Evolutionary conservation across 1,284 basidiomycete genomes (phyloP).

Genomic region (Neolentinus lepideus): DNA sequence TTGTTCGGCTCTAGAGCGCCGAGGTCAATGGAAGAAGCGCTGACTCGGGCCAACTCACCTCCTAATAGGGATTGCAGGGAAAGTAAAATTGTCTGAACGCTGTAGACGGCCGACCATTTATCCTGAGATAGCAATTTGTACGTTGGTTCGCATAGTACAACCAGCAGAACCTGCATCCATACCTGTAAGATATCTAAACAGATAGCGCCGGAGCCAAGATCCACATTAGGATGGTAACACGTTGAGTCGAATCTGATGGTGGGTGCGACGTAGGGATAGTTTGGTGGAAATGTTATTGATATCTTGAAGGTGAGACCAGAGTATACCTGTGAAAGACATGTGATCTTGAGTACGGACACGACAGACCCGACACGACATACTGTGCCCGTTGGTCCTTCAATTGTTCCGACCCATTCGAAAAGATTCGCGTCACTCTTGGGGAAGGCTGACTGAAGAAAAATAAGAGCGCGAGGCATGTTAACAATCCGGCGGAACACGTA

Average conservation of each 20-base stretch:
- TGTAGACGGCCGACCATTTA: conserved; percentile 88
- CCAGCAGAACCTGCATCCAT: conserved; percentile 8
- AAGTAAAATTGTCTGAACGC: conserved; percentile 82
- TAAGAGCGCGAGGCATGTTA: neutral
- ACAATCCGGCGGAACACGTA: conserved; percentile 26
- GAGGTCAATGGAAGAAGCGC: conserved; percentile 2
- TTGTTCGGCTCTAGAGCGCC: conserved; percentile 78
- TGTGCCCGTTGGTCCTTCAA: conserved; percentile 72
- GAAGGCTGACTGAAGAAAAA: conserved; percentile 61
- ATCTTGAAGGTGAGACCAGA: conserved; percentile 73
- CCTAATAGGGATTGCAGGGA: conserved; percentile 81
- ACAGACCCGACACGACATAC: conserved; percentile 29
- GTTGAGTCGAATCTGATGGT: conserved; percentile 77
- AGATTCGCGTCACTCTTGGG: conserved; percentile 77
- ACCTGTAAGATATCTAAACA: conserved; percentile 83
- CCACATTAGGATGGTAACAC: conserved; percentile 84
- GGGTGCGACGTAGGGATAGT: conserved; percentile 80
- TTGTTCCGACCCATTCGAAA: conserved; percentile 80
- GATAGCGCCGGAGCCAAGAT: conserved; percentile 70
- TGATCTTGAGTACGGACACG: neutral
- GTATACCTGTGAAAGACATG: conserved; percentile 49
- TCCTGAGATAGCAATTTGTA: conserved; percentile 38
- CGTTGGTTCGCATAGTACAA: neutral
- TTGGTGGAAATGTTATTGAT: conserved; percentile 72
- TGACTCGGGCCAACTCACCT: conserved; percentile 36